Evolutionary conservation across 306 rosid genomes (phyloP), one percentile per base, ranked within the genome.

Genomic region (Cucurbita maxima): DNA sequence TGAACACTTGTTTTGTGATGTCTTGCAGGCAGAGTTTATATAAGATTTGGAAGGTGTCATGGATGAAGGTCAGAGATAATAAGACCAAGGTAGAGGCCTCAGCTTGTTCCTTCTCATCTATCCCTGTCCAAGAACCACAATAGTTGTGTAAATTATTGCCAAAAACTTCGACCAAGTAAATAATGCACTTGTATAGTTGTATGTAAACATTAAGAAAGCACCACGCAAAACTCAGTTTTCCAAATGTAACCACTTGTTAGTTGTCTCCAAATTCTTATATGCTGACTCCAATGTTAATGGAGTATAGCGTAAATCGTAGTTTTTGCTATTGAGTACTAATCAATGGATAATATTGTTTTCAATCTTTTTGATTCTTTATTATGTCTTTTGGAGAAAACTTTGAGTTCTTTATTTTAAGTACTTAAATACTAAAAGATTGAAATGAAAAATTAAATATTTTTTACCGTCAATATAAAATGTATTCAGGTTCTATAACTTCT

Each of bases 1-100:
- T 16, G 52, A 61, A 25, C 76, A 25, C 70, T 9, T 6, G 14
- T 12, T 58, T 57, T 25, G 13, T 57, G 43, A 16, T 43, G 14
- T 44, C 20, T 41, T 82, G 84, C 91, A 90, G 98, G 87, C 82
- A 80, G 79, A 90, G 88, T 83, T 82, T 86, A 69, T 55, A 76
- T 47, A 72, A 44, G 77, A 81, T 51, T 1, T 86, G 96, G 98
- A 88, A 80, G 83, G 62, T 90, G 77, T 83, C 93, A 4, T 87
- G 88, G 87, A 83, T 80, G 3, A 87, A 74, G 82, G 48, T 81
- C 53, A 82, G 81, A 71, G 82, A 72, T 12, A 81, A 82, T 36
- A 78, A 81, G 61, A 56, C 80, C n/a, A 58, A 40, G 13, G 79
- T 77, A 25, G 90, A 84, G 80, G 79, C 76, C 22, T 75, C 22